These are phyloP conservation scores for Diaporthe citriasiana DNA, from an alignment of 2,329 filamentous ascomycete genomes.

Conservation along the genomic window DNA sequence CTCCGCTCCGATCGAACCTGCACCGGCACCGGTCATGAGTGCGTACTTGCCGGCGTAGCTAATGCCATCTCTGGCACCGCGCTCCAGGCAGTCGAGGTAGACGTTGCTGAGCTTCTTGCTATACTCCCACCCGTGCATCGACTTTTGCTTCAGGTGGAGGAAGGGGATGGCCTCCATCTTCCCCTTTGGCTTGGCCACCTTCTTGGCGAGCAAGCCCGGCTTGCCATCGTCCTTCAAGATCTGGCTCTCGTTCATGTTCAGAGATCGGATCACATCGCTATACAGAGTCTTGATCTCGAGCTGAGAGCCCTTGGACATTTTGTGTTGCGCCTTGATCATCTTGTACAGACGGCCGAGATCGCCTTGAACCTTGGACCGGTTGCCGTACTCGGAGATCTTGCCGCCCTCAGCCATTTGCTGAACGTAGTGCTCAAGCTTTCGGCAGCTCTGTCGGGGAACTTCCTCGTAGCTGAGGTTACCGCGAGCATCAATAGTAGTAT, in stretches of 20 bases:
- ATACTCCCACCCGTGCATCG: slow-evolving; percentile 97
- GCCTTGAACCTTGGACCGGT: slow-evolving; percentile 97
- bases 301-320: slow-evolving; percentile 95
- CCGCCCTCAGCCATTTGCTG: slow-evolving; percentile 98
- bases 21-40: slow-evolving; percentile 98
- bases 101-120: slow-evolving; percentile 97
- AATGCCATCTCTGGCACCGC: slow-evolving; percentile 88
- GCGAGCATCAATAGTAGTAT: slow-evolving; percentile 90
- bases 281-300: slow-evolving; percentile 97
- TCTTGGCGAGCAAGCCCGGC: slow-evolving; percentile 62
- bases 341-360: slow-evolving; percentile 97
- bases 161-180: slow-evolving; percentile 99
- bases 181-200: slow-evolving; percentile 78
- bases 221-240: slow-evolving; percentile 90
- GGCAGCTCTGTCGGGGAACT: slow-evolving; percentile 86
- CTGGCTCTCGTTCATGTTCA: slow-evolving; percentile 98
- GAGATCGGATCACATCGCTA: slow-evolving; percentile 90
- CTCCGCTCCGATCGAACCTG: slow-evolving; percentile 96
- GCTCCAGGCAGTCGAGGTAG: slow-evolving; percentile 92
- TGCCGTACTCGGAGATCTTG: slow-evolving; percentile 98
- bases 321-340: slow-evolving; percentile 98
- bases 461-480: slow-evolving; percentile 96
- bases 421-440: slow-evolving; percentile 98
- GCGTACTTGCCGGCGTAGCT: slow-evolving; percentile 96
- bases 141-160: slow-evolving; percentile 95